A percentile compares a stretch with the other conserved stretches of the same genome.
phyloP scores from a whole-genome alignment of 2,329 filamentous ascomycete genomes.

The Mycosphaerelloides madeirae region DNA sequence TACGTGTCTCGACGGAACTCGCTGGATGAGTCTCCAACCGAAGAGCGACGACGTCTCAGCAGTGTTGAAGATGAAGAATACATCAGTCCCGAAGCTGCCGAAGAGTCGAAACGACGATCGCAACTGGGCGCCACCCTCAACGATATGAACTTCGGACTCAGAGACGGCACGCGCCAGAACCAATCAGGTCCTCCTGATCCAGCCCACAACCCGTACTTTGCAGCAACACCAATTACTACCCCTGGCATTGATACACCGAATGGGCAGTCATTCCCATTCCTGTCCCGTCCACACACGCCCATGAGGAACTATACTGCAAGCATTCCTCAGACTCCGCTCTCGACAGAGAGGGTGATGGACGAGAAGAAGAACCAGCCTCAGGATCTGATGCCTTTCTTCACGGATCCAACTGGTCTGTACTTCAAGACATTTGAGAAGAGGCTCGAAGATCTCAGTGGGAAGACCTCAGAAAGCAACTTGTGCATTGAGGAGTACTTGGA shows the following conservation, averaged over 20 bases:
- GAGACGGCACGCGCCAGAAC: constrained; percentile 24
- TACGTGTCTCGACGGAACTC: constrained; percentile 25
- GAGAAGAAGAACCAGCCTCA: constrained; percentile 60
- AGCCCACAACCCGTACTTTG: constrained; percentile 21
- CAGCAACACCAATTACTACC: constrained; percentile 13
- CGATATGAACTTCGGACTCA: constrained; percentile 29
- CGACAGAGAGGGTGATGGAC: constrained; percentile 54
- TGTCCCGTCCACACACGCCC: constrained; percentile 26
- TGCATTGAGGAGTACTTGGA: constrained; percentile 63
- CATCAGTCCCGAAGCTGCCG: constrained; percentile 29
- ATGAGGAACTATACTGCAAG: constrained; percentile 20
- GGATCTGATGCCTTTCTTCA: constrained; percentile 64
- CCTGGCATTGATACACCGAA: constrained; percentile 20
- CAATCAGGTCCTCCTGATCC: constrained; percentile 10
- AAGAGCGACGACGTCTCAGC: constrained; percentile 15
- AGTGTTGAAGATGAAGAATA: constrained; percentile 31
- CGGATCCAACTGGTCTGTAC: constrained; percentile 59
- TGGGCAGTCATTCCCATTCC: constrained; percentile 23
- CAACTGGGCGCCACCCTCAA: constrained; percentile 20
- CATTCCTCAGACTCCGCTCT: constrained; percentile 38
- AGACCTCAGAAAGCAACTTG: constrained; percentile 54
- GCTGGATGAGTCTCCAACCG: constrained; percentile 20
- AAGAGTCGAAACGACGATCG: constrained; percentile 29
- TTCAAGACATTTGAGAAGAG: constrained; percentile 55
- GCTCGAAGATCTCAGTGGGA: constrained; percentile 51